These are phyloP conservation scores for Erythrobasidium hasegawianum DNA, from an alignment of 1,284 basidiomycete species.

Conservation along the genomic window DNA sequence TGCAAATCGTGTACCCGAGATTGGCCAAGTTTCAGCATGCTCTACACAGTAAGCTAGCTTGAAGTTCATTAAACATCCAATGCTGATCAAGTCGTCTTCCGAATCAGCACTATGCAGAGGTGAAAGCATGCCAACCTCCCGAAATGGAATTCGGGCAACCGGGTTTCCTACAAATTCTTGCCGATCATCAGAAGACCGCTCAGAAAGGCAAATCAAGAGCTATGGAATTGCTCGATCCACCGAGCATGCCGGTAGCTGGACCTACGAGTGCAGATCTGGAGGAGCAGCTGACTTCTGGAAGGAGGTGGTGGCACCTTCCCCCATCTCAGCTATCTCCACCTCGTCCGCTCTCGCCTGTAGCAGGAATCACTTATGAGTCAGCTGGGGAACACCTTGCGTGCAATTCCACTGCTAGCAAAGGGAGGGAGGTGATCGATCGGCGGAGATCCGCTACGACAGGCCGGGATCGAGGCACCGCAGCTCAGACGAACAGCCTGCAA, in stretches of 20 bases:
- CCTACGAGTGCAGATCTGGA: no score
- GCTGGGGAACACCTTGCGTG: no score
- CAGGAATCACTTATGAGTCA: no score
- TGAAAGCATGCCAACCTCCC: slow-evolving; percentile 9
- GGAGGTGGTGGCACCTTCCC: neutral
- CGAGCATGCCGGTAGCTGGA: no score
- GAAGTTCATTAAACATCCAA: neutral
- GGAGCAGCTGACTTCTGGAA: neutral
- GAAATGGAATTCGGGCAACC: slow-evolving; percentile 16
- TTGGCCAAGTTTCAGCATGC: slow-evolving; percentile 9
- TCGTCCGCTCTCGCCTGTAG: neutral
- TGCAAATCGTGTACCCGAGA: slow-evolving; percentile 17
- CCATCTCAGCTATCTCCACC: neutral
- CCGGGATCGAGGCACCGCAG: neutral
- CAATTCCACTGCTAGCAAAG: neutral
- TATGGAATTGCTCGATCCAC: no score
- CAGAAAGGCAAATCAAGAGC: slow-evolving; percentile 1
- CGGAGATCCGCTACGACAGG: neutral
- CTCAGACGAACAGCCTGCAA: neutral
- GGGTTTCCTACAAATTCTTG: slow-evolving; percentile 27
- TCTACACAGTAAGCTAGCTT: slow-evolving; percentile 12
- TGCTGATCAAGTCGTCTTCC: neutral
- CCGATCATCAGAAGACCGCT: slow-evolving; percentile 19
- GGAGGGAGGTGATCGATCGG: neutral
- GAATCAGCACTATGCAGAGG: slow-evolving; percentile 25